These are phyloP conservation scores for Lasiosphaeris hirsuta DNA, from an alignment of 495 filamentous ascomycete species.

Conservation along the genomic window DNA sequence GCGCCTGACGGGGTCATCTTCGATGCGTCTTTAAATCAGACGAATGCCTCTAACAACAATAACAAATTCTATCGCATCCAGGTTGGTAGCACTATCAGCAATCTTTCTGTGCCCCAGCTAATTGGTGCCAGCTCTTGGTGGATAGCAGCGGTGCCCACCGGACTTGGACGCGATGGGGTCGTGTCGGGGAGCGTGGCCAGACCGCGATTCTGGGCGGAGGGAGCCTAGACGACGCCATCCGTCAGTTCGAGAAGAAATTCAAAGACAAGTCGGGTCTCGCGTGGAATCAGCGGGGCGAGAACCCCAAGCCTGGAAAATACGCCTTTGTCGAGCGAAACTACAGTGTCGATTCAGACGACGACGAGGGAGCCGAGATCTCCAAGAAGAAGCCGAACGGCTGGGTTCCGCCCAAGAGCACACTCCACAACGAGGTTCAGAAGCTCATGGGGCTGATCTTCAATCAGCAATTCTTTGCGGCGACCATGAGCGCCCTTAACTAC, in stretches of 20 bases:
- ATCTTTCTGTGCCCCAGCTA: background rate
- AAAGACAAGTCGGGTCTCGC: slow-evolving; percentile 68
- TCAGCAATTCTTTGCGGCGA: slow-evolving; percentile 57
- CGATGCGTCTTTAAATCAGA: slow-evolving; percentile 61
- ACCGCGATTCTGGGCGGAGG: slow-evolving; percentile 44
- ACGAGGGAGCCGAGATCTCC: slow-evolving; percentile 45
- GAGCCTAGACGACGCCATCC: slow-evolving; percentile 44
- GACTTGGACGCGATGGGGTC: slow-evolving; percentile 73
- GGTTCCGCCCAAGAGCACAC: slow-evolving; percentile 46
- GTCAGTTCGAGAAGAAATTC: slow-evolving; percentile 68
- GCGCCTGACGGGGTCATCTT: slow-evolving; percentile 60
- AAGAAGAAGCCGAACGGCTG: slow-evolving; percentile 35
- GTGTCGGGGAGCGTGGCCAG: slow-evolving; percentile 72
- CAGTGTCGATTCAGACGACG: slow-evolving; percentile 61
- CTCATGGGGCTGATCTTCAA: slow-evolving; percentile 85
- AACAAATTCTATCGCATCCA: slow-evolving; percentile 76
- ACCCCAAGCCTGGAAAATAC: slow-evolving; percentile 65
- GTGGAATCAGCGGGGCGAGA: slow-evolving; percentile 60
- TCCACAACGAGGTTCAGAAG: slow-evolving; percentile 56
- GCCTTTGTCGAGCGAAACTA: slow-evolving; percentile 71
- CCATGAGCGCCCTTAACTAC: slow-evolving; percentile 68
- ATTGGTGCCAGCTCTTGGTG: slow-evolving; percentile 34
- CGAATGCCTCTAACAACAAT: slow-evolving; percentile 56
- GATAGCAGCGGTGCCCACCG: slow-evolving; percentile 33
- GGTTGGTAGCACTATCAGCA: slow-evolving; percentile 23